These are phyloP conservation scores for Aspergillus bridgeri DNA, from an alignment of 495 filamentous ascomycete genomes.

Conservation along the genomic window DNA sequence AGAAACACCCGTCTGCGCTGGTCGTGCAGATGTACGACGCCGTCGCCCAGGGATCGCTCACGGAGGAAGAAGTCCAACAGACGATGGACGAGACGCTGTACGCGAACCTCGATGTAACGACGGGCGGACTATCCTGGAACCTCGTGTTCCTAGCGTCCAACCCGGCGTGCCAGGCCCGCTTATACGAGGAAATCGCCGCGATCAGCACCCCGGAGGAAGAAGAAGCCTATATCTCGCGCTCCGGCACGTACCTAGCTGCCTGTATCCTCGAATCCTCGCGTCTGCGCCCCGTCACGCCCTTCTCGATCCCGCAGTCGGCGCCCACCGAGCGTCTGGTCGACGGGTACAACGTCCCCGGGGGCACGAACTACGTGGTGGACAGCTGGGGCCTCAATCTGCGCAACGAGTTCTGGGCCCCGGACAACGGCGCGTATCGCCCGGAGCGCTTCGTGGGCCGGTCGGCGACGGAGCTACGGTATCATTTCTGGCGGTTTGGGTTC, in stretches of 20 bases:
- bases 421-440: constrained; percentile 22
- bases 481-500: constrained; percentile 33
- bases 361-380: constrained; percentile 38
- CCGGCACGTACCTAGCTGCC: constrained; percentile 23
- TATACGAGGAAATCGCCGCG: constrained; percentile 21
- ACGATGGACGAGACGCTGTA: constrained; percentile 45
- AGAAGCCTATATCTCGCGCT: constrained; percentile 17
- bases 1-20: constrained; percentile 5
- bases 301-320: constrained; percentile 32
- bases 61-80: constrained; percentile 27
- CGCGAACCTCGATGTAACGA: constrained; percentile 47
- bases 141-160: constrained; percentile 37
- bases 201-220: neutral
- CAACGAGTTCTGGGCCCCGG: constrained; percentile 34
- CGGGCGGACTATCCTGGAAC: constrained; percentile 35
- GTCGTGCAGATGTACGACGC: constrained; percentile 22
- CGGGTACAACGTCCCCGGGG: constrained; percentile 24
- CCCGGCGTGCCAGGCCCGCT: constrained; percentile 20
- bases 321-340: constrained; percentile 27
- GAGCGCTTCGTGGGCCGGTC: constrained; percentile 17
- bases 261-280: constrained; percentile 34
- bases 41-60: constrained; percentile 14
- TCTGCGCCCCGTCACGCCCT: constrained; percentile 33
- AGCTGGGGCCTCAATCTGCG: constrained; percentile 34
- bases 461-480: constrained; percentile 19